Base-by-base conservation (phyloP, 2,329 filamentous ascomycete genomes). In the Pseudogymnoascus sp. region DNA sequence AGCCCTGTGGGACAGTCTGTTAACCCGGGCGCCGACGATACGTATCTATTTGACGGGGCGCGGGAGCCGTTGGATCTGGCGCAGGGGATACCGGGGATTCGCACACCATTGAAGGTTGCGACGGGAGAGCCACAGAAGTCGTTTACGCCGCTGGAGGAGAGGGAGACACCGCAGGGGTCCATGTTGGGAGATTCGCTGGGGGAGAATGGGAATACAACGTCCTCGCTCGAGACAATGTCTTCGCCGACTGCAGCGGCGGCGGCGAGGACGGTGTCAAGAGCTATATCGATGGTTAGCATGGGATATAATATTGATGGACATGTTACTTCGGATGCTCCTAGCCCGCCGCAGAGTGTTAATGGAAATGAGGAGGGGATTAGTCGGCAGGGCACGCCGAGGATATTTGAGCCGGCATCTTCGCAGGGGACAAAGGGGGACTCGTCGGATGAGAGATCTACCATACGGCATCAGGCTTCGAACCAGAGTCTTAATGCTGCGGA, bases 191-290 rank as follows among this genome's bases (percentile, higher is more conserved):
- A 58, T 58, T 36, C 22, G 53, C 18, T 38, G 15, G 41, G 60
- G 47, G 68, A 71, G 33, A 67, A 61, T 9, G 65, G 71, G 60
- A 74, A 78, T 64, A 78, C 75, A 2, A 83, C 81, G 1, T 80
- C 78, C 7, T 73, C 74, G 20, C 74, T 84, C 20, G 81, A 84
- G 66, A 77, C 73, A 20, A 75, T 84, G 67, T 80, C 78, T 7
- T 84, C 82, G 8, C 82, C 82, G 6, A 80, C 82, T 0, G 78
- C 78, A 6, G 81, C 82, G 3, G 81, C 80, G 1, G 77, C 80
- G 4, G 80, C 79, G 30, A 75, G 82, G 62, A 79, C 77, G 3
- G 72, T 82, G 12, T 83, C 82, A 1, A 76, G 81, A 59, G 78
- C 77, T 11, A 72, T 80, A 30, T 82, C 80, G 58, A 75, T 74